Evolutionary conservation across 805 yeast species (phyloP).

Genomic region (Teunomyces barrocoloradensis): DNA sequence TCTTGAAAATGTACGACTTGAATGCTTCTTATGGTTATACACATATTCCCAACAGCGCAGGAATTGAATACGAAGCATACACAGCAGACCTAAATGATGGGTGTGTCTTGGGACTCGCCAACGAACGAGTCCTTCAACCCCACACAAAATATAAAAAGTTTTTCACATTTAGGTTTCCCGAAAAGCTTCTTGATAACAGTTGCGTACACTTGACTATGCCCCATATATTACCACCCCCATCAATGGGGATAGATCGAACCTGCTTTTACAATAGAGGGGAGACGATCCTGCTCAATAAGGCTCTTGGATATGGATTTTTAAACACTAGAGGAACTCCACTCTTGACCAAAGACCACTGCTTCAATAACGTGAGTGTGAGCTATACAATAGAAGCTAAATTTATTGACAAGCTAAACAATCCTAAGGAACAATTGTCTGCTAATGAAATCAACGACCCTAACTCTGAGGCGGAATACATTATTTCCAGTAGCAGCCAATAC

Average conservation of each 20-base stretch:
- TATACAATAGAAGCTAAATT: conserved; percentile 56
- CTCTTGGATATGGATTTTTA: conserved; percentile 55
- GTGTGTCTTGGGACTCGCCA: conserved; percentile 47
- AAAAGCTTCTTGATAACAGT: conserved; percentile 48
- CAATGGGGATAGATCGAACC: conserved; percentile 39
- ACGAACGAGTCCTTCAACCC: conserved; percentile 49
- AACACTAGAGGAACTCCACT: conserved; percentile 53
- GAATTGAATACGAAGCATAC: conserved; percentile 43
- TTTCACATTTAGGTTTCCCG: conserved; percentile 58
- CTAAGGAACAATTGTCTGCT: conserved; percentile 26
- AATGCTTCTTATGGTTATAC: conserved; percentile 54
- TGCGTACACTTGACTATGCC: conserved; percentile 45
- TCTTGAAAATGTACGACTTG: conserved; percentile 58
- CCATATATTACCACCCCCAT: conserved; percentile 44
- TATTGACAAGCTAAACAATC: conserved; percentile 43
- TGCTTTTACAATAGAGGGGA: conserved; percentile 35
- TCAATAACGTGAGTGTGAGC: conserved; percentile 44
- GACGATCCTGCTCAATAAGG: conserved; percentile 32
- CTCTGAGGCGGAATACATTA: conserved; percentile 31
- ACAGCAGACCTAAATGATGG: conserved; percentile 47
- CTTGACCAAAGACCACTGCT: conserved; percentile 44
- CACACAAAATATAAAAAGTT: conserved; percentile 52
- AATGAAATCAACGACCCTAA: conserved; percentile 38
- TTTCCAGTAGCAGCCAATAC: conserved; percentile 35
- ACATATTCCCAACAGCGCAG: conserved; percentile 51